These are phyloP conservation scores for Saraca asoca DNA, from an alignment of 331 rosid species.

Conservation along the genomic window DNA sequence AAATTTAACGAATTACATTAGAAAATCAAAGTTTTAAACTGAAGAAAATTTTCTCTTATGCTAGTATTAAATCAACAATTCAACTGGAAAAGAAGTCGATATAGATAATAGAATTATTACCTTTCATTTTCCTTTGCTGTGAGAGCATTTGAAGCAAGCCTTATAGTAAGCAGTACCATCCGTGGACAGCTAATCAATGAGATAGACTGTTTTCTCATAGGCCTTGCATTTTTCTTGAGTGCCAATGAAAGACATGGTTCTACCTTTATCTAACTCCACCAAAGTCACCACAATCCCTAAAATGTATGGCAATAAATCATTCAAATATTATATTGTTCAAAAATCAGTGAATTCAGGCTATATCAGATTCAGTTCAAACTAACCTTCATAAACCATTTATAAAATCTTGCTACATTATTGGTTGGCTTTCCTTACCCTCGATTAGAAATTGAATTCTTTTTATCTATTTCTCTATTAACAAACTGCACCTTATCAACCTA, in stretches of 20 bases:
- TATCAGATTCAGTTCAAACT: neutral
- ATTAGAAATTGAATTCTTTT: no score
- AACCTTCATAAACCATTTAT: slow-evolving; percentile 94
- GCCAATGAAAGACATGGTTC: slow-evolving; percentile 79
- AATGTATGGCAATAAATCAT: no score
- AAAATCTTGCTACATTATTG: slow-evolving; percentile 91
- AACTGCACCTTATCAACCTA: no score
- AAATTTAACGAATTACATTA: neutral
- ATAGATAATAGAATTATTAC: slow-evolving; percentile 41
- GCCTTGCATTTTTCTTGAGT: slow-evolving; percentile 96
- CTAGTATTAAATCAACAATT: slow-evolving; percentile 34
- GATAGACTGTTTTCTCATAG: slow-evolving; percentile 89
- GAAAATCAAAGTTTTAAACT: neutral
- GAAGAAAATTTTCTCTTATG: neutral
- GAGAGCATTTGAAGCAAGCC: slow-evolving; percentile 92
- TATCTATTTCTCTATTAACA: no score
- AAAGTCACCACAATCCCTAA: slow-evolving; percentile 37
- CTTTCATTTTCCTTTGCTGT: slow-evolving; percentile 94
- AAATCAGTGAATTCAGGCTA: slow-evolving; percentile 3
- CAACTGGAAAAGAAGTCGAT: neutral
- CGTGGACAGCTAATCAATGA: slow-evolving; percentile 85
- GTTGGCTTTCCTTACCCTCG: no score
- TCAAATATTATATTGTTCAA: no score
- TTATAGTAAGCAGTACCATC: slow-evolving; percentile 89
- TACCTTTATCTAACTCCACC: slow-evolving; percentile 52